These are phyloP conservation scores for Boeremia lycopersici DNA, from an alignment of 2,329 filamentous ascomycete genomes.

Conservation along the genomic window DNA sequence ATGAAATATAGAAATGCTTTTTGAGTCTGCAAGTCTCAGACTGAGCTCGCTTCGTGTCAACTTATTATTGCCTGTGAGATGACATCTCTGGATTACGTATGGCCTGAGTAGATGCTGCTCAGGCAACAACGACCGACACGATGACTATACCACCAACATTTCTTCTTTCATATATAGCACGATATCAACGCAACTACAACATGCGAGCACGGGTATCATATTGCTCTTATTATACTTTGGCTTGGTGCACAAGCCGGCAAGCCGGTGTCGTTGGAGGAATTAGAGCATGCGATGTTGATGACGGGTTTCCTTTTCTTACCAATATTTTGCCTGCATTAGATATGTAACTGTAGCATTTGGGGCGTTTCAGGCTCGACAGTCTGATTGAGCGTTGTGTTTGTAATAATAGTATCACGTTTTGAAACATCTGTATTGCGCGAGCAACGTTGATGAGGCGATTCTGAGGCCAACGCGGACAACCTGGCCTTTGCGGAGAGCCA, in stretches of 20 bases:
- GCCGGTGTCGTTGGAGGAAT: slow-evolving; percentile 22
- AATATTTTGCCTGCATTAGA: slow-evolving; percentile 42
- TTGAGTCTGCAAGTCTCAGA: not conserved
- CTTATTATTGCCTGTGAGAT: not conserved
- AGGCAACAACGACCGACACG: slow-evolving; percentile 26
- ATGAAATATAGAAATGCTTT: not conserved
- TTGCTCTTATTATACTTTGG: not conserved
- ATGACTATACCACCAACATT: slow-evolving; percentile 4
- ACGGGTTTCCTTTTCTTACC: not conserved
- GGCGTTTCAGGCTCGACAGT: slow-evolving; percentile 32
- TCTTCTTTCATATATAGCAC: not conserved
- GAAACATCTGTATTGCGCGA: not conserved
- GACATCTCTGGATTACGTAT: slow-evolving; percentile 31
- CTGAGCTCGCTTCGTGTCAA: not conserved
- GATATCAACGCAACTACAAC: not conserved
- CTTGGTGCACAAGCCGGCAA: slow-evolving; percentile 23
- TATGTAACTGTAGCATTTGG: slow-evolving; percentile 36
- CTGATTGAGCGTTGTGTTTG: slow-evolving; percentile 21
- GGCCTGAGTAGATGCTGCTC: slow-evolving; percentile 1
- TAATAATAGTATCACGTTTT: slow-evolving; percentile 17
- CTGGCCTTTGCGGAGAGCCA: slow-evolving; percentile 23
- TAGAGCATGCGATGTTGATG: slow-evolving; percentile 17
- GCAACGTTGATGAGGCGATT: not conserved
- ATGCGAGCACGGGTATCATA: not conserved
- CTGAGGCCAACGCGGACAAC: slow-evolving; percentile 15